Evolutionary conservation across 768 basidiomycete species (phyloP), one percentile per base, ranked within the genome.

Genomic region (Termitomyces sp.): DNA sequence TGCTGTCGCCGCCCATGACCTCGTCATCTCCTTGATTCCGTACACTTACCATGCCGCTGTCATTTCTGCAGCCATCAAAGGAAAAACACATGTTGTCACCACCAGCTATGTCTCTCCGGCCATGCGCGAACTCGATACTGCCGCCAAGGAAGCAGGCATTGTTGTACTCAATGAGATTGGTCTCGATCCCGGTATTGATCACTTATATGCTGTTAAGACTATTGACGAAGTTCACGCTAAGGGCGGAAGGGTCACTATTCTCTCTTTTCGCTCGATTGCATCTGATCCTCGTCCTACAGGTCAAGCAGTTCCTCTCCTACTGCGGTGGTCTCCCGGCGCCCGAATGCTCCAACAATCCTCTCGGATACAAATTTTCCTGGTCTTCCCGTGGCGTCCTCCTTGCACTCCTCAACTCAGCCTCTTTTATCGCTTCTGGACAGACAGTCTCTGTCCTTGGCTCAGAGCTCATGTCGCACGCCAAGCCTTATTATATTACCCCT

Each of bases 291-390:
- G 33, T 24, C 13, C 34, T 36, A 6, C 61, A 93, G 91, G 79
- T 96, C 75, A 95, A 91, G 69, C 78, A 90, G 64, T 98, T 98
- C 83, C 75, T 89, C 57, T 95, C 92, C 0, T 97, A 93, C 82
- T 98, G 96, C 63, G 95, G 95, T 69, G 96, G 96, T 59, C 89
- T 98, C 50, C 95, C 95, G 50, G 93, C 95, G 0, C 92, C 94
- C 7, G 88, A 93, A 66, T 89, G 89, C 68, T 85, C 93, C 4
- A 86, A 87, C 68, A 99, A 98, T 78, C 95, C 97, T 2, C 88
- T 98, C 58, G 96, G 96, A 12, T 99, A 98, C 86, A 98, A 98
- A 73, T 98, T 99, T 78, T 97, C 94, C 39, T 98, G 97, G 97
- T 96, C 94, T 7, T 91, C 95, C 8, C 89, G 94, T 22, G 96